phyloP scores from a whole-genome alignment of 306 rosid species.

The Pterocarpus macrocarpus region DNA sequence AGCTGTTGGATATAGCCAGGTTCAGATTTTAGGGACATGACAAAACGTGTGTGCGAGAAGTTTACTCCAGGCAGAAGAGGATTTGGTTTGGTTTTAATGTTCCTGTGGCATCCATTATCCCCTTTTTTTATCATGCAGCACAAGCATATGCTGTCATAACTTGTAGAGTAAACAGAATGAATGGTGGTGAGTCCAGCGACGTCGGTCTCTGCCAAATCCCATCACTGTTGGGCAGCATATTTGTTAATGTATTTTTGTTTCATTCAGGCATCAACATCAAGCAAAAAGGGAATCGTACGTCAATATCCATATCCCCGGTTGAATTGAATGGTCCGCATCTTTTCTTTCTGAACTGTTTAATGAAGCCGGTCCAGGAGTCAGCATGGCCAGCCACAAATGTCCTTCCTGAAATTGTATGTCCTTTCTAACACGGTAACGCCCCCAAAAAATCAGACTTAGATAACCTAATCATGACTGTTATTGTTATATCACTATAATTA shows the following conservation, averaged over 20 bases:
- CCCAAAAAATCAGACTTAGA: not conserved
- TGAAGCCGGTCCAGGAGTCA: not conserved
- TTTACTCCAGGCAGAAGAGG: not conserved
- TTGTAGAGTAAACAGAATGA: not conserved
- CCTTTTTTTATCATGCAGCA: too few relatives aligned
- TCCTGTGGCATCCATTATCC: constrained; percentile 12
- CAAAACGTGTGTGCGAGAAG: not conserved
- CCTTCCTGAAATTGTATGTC: not conserved
- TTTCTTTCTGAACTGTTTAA: not conserved
- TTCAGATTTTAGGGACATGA: constrained; percentile 32
- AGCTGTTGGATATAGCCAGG: not conserved
- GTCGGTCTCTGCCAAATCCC: constrained; percentile 29
- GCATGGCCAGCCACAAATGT: not conserved
- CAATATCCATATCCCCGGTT: not conserved
- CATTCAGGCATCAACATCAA: constrained; percentile 36
- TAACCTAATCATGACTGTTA: too few relatives aligned
- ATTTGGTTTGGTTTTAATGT: constrained; percentile 19
- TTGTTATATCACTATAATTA: too few relatives aligned
- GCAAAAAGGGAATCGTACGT: constrained; percentile 18
- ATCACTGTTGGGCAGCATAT: constrained; percentile 15
- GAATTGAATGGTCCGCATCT: constrained; percentile 39
- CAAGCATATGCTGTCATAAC: too few relatives aligned
- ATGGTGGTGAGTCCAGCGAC: constrained; percentile 31
- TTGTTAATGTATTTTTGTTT: constrained; percentile 7
- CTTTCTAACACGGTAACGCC: not conserved